Evolutionary conservation across 805 yeast genomes (phyloP), one percentile per base, ranked within the genome.

Genomic region (Hanseniaspora vineae): DNA sequence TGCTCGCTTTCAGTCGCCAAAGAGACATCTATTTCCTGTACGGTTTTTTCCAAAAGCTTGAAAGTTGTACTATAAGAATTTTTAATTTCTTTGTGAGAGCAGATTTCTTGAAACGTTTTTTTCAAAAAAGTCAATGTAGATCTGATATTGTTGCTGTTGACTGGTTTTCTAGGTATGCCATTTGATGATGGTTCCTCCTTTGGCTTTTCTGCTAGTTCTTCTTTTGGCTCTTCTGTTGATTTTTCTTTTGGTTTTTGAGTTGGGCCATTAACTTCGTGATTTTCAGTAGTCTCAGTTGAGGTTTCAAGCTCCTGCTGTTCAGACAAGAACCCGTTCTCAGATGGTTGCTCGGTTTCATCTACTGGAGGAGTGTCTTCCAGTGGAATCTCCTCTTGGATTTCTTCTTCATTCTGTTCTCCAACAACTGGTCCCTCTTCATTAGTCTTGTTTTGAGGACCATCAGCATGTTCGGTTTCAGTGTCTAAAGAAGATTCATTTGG

Each of bases 61-160:
- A 52, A 52, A 61, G 47, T 42, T 65, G 53, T 67, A 1, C 70
- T 60, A 49, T 69, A 64, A 51, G 75, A 73, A 31, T 39, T 42
- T 51, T 72, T 71, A 14, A 79, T 77, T 42, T 83, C 92, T 56
- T 80, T 82, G 50, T 76, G 72, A 33, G 61, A 69, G 39, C 75
- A 60, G 52, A 84, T 78, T 14, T 67, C 55, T 50, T 79, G 78
- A 52, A 84, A 72, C 2, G 87, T 77, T 47, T 72, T 71, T 52
- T 72, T 76, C 54, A 83, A 71, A 48, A 78, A 70, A 12, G 58
- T 45, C 15, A 59, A 50, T 18, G 68, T 66, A 0, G 70, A 58
- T 19, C 58, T 57, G 19, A 61, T 58, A 46, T 62, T 62, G 12
- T 55, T 50, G 20, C 53, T 46, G 10, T 49, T 51, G 11, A 18